Base-by-base conservation (phyloP, 352 stramenopile genomes). In the Phytophthora pluvialis region DNA sequence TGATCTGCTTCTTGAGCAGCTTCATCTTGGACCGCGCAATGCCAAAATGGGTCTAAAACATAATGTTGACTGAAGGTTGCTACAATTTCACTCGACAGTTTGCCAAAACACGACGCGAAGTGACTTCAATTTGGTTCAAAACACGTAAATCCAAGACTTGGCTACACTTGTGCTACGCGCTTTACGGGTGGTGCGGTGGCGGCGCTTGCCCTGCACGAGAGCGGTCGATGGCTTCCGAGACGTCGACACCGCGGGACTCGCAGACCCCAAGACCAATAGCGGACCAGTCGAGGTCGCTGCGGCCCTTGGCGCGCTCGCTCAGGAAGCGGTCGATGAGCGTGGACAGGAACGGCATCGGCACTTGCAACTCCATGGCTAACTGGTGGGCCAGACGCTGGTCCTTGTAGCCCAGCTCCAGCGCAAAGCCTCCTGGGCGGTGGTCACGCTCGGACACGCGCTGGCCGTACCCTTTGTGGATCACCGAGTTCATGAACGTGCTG, bases 1-100 rank as follows among this genome's bases (percentile, higher is more conserved):
- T 96, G 65, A 98, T 94, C 73, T 95, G 81, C 75, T 93, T 93
- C 81, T 92, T 95, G 25, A 97, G 60, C 51, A 98, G 80, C 87
- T 97, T 97, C 92, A 98, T 98, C 43, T 67, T 63, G n/a, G 49
- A 38, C 49, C 31, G 48, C 38, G 31, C 11, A 2, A 11, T 48
- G n/a, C 16, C 13, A 56, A 60, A 59, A 53, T 63, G 25, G 16
- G 12, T 54, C 6, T n/a, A 21, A 12, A 53, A 35, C 5, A 11
- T n/a, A 50, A 56, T 28, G 36, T 56, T 26, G 15, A 15, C 6
- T 57, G 60, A 59, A 55, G 8, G 40, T 81, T 52, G 51, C 35
- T 60, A 55, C 44, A 80, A 50, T 13, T 76, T 63, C n/a, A 16
- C 26, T n/a, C 29, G 36, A 65, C 40, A 53, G 21, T 33, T 13